Evolutionary conservation across 225 moss, liverwort and hornwort genomes (phyloP), one percentile per base, ranked within the genome.

Genomic region (Pleurozium schreberi): DNA sequence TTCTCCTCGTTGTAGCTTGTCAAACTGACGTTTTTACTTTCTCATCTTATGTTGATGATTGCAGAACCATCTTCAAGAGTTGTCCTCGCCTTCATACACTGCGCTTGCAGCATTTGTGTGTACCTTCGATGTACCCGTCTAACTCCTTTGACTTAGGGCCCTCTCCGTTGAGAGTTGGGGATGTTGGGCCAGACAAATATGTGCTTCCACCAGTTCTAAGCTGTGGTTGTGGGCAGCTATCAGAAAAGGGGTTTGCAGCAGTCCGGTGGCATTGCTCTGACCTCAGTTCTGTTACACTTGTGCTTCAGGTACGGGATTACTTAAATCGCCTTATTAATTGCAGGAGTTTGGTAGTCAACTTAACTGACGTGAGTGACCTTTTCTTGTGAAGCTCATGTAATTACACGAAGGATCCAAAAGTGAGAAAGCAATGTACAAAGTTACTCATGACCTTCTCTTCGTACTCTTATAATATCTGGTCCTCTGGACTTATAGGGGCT

Each of bases 51-150:
- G 71, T 85, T 68, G 27, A 45, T 87, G 79, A 69, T 68, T 90
- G 89, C 93, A 96, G 96, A 88, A 92, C 91, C 75, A 92, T 96
- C 57, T 89, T 95, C 79, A 95, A 90, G 91, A 96, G 91, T 83
- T 96, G 95, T 87, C 95, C 95, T 65, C 94, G 94, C 63, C 95
- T 96, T 64, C 95, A 96, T 85, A 96, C 95, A 20, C 87, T 96
- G 52, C 95, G 96, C 66, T 91, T 96, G 85, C 96, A 96, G 82
- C 95, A 96, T 89, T 90, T 94, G 64, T 96, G 96, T 94, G 89
- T 94, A 89, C 93, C 93, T 88, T 91, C 93, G 65, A 92, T 93
- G 93, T 92, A 92, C 87, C 94, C 91, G 63, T 89, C 87, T 40
- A 90, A 82, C 84, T 86, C 91, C 52, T 91, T 93, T 90, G 92